These are phyloP conservation scores for Wickerhamiella azyma DNA, from an alignment of 805 yeast species.

Conservation along the genomic window DNA sequence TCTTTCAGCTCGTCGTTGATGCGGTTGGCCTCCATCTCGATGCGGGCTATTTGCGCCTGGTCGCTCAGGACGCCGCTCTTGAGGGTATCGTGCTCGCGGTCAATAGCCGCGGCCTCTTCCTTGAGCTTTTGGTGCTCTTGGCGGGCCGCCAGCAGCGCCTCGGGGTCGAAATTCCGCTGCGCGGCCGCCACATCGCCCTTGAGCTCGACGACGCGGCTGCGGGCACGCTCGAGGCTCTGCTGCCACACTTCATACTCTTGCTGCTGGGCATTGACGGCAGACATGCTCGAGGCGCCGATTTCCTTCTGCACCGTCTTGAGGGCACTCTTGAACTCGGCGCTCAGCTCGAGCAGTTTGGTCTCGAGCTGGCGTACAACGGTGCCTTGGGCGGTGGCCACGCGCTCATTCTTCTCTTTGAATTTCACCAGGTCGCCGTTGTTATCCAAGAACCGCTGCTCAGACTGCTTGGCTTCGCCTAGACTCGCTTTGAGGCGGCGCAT, in stretches of 20 bases:
- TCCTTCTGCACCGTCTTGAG: not conserved
- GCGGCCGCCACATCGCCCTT: not conserved
- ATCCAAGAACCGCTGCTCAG: not conserved
- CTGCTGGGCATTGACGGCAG: not conserved
- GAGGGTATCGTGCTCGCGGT: not conserved
- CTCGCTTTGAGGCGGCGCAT: slow-evolving; percentile 18
- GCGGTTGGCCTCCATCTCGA: not conserved
- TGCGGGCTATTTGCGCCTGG: not conserved
- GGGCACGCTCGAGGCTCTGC: not conserved
- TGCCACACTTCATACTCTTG: not conserved
- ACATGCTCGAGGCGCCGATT: not conserved
- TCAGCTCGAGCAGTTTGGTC: not conserved
- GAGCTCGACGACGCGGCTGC: not conserved
- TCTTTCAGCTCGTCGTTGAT: not conserved
- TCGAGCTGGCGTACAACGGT: not conserved
- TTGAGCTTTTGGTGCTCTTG: not conserved
- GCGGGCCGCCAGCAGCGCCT: slow-evolving; percentile 1
- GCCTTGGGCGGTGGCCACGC: too few species aligned
- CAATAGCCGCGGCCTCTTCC: not conserved
- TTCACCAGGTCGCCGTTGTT: too few species aligned
- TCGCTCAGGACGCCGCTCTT: not conserved
- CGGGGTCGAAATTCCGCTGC: not conserved
- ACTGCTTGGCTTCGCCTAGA: not conserved
- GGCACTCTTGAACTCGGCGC: not conserved
- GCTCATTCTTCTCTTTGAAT: too few species aligned